A percentile compares a stretch with the other conserved stretches of the same genome.
phyloP scores from a whole-genome alignment of 2,329 filamentous ascomycete species.

The Colletotrichum musae region DNA sequence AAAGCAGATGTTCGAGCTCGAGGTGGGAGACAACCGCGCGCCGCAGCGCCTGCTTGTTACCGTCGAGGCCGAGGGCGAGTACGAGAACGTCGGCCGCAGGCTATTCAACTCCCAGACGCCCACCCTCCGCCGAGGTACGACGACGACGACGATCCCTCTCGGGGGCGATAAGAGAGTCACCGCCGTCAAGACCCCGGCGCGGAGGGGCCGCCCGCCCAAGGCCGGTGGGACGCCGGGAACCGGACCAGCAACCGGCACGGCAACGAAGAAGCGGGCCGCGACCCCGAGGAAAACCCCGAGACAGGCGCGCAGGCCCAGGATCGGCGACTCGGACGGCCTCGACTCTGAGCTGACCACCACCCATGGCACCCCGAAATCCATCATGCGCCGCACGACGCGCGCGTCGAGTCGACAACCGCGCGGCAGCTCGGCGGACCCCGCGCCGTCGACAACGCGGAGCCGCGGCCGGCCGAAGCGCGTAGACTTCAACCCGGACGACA shows the following conservation, averaged over 20 bases:
- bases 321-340: conserved; percentile 46
- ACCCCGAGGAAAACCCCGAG: conserved; percentile 58
- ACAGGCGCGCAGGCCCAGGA: conserved; percentile 50
- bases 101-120: conserved; percentile 62
- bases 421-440: conserved; percentile 23
- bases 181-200: conserved; percentile 55
- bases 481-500: conserved; percentile 33
- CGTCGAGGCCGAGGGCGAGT: conserved; percentile 63
- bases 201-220: conserved; percentile 63
- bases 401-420: conserved; percentile 23
- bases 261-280: conserved; percentile 61
- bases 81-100: conserved; percentile 50
- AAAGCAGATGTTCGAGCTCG: conserved; percentile 71
- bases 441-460: conserved; percentile 24
- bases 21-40: conserved; percentile 64
- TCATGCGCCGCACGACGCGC: conserved; percentile 46
- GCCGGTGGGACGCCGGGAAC: conserved; percentile 69
- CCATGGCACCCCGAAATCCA: conserved; percentile 52
- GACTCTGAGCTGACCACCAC: conserved; percentile 47
- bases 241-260: conserved; percentile 52
- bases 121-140: conserved; percentile 55
- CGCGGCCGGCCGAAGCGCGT: conserved; percentile 35
- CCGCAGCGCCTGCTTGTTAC: conserved; percentile 69
- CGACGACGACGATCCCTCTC: conserved; percentile 67
- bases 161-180: conserved; percentile 59